Evolutionary conservation across 1,284 basidiomycete species (phyloP).

Genomic region (Lignosus rhinocerotis): DNA sequence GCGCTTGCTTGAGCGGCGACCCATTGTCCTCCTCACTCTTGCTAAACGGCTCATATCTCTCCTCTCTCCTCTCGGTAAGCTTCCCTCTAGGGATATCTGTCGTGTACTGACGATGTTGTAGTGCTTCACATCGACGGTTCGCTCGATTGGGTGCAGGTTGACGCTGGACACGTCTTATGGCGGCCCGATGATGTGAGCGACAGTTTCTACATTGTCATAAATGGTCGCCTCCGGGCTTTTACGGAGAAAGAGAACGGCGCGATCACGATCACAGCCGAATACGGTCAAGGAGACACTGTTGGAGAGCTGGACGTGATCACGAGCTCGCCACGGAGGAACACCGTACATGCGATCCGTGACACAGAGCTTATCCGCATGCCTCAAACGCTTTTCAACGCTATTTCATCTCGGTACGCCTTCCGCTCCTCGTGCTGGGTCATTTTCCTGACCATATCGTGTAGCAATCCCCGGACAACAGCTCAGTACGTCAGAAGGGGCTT

Average conservation of each 20-base stretch:
- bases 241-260: conserved; percentile 69
- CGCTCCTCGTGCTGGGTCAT: neutral
- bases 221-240: conserved; percentile 90
- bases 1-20: conserved; percentile 87
- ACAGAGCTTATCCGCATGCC: conserved; percentile 98
- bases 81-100: neutral
- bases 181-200: conserved; percentile 88
- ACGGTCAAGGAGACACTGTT: conserved; percentile 88
- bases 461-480: conserved; percentile 94
- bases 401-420: conserved; percentile 70
- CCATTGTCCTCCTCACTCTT: conserved; percentile 94
- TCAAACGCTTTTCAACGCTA: conserved; percentile 96
- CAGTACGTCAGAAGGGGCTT: conserved; percentile 57
- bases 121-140: conserved; percentile 97
- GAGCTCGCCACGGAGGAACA: conserved; percentile 83
- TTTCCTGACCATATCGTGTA: conserved; percentile 28
- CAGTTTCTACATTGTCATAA: conserved; percentile 98
- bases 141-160: conserved; percentile 97
- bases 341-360: conserved; percentile 97
- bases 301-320: conserved; percentile 98
- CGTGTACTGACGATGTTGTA: conserved; percentile 31
- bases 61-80: conserved; percentile 84
- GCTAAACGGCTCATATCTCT: conserved; percentile 94
- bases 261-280: conserved; percentile 88
- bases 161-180: conserved; percentile 92